Evolutionary conservation across 2,329 filamentous ascomycete genomes (phyloP), one percentile per base, ranked within the genome.

Genomic region (Coniochaeta sp.): DNA sequence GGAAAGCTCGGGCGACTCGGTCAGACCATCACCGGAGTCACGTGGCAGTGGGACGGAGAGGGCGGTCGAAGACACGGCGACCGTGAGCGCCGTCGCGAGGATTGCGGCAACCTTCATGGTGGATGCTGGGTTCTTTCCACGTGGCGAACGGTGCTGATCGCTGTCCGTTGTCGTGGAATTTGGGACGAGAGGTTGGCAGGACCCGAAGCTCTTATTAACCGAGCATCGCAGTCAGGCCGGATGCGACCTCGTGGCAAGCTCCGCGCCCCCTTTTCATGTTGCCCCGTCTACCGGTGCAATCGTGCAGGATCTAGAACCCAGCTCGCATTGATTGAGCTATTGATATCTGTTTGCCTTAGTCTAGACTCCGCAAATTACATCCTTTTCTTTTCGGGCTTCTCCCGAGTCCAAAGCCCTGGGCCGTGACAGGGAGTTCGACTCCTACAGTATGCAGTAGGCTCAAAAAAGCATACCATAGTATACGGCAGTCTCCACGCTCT

Each of bases 1-100:
- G 14, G 52, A 22, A 34, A 68, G 59, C n/a, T 58, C 58, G 7
- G 55, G 32, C 17, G 64, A 58, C 34, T 65, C 60, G 22, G 58
- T 55, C 26, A 55, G n/a, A 28, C 52, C 52, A 32, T 55, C 60
- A 19, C 55, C 47, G 26, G 60, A 26, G 50, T 60, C 59, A 12
- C 65, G 62, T 19, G 59, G 55, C 19, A 61, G 56, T 24, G 60
- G 58, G 6, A 60, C 63, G 26, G 63, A 42, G n/a, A 58, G 59
- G 12, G 57, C 52, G 16, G 60, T 32, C 26, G 52, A 55, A 2
- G 52, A 55, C 26, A 34, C 52, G 24, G 52, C 57, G n/a, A 59
- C 62, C 61, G 64, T 28, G 9, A 64, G 58, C 32, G 60, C 62
- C 9, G 65, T 50, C 26, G 60, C 61, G 30, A 67, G 34, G 36